Percentiles rank a stretch among this genome's conserved stretches.
phyloP scores from a whole-genome alignment of 2,329 filamentous ascomycete genomes.

The Sordariomycetes sp. region DNA sequence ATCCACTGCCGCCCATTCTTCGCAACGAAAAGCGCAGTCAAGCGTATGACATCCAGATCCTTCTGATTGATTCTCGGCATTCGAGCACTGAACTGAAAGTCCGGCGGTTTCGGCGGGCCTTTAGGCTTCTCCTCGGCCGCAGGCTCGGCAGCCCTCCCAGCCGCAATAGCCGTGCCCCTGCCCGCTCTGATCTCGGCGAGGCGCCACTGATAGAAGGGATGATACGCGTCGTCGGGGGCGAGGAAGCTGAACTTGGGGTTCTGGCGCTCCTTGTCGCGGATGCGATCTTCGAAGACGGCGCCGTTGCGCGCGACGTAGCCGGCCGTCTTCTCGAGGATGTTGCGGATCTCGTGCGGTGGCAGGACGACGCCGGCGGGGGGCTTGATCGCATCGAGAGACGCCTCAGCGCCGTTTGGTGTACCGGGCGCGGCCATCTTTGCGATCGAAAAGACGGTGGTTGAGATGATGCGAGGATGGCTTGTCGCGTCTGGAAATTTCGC shows the following conservation, averaged over 20 bases:
- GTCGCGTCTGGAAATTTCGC: constrained; percentile 1
- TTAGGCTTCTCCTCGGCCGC: constrained; percentile 52
- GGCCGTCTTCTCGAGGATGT: constrained; percentile 84
- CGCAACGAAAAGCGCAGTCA: constrained; percentile 87
- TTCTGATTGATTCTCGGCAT: constrained; percentile 97
- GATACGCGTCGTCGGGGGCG: constrained; percentile 70
- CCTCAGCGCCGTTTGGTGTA: constrained; percentile 23
- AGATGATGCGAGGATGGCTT: not conserved
- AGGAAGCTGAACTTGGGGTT: constrained; percentile 94
- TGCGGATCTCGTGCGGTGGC: constrained; percentile 80
- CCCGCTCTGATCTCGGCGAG: constrained; percentile 78
- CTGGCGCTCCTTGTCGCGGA: constrained; percentile 73
- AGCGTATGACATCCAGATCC: constrained; percentile 64
- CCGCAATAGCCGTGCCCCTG: constrained; percentile 68
- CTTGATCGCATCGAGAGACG: constrained; percentile 58
- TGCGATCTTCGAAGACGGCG: constrained; percentile 66
- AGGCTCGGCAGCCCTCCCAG: constrained; percentile 61
- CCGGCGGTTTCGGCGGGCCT: constrained; percentile 75
- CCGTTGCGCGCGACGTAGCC: constrained; percentile 73
- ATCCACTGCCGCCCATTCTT: constrained; percentile 89
- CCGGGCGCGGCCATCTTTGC: constrained; percentile 25
- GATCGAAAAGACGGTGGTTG: too few species aligned
- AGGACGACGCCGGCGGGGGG: constrained; percentile 77
- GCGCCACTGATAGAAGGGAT: constrained; percentile 85
- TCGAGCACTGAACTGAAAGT: constrained; percentile 88